These are phyloP conservation scores for Zygotorulaspora florentina DNA, from an alignment of 805 yeast genomes.

Conservation along the genomic window DNA sequence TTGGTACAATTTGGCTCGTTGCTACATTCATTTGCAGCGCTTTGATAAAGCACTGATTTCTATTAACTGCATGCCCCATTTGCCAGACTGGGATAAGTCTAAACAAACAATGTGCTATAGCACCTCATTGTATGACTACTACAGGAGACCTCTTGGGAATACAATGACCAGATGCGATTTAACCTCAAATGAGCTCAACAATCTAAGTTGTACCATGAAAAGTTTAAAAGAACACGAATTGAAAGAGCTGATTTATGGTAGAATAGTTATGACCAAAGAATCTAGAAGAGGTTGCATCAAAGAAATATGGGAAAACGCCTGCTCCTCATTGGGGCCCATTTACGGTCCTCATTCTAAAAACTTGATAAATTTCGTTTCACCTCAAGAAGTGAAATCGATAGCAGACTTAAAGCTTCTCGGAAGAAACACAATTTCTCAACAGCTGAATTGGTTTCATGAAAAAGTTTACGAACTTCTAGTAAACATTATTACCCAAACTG, in stretches of 20 bases:
- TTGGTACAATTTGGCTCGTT: constrained; percentile 29
- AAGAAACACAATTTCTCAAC: constrained; percentile 30
- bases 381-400: constrained; percentile 28
- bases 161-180: constrained; percentile 15
- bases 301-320: constrained; percentile 26
- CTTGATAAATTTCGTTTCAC: constrained; percentile 30
- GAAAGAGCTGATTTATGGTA: constrained; percentile 26
- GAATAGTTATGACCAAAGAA: constrained; percentile 31
- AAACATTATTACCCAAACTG: constrained; percentile 58
- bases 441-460: constrained; percentile 26
- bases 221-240: constrained; percentile 26
- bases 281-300: constrained; percentile 22
- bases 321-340: constrained; percentile 29
- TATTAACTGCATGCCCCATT: constrained; percentile 33
- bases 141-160: constrained; percentile 27
- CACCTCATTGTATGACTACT: constrained; percentile 19
- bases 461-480: constrained; percentile 68
- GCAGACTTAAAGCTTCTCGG: constrained; percentile 24
- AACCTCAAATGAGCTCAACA: constrained; percentile 26
- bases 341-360: constrained; percentile 32
- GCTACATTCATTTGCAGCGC: constrained; percentile 24
- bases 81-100: constrained; percentile 22
- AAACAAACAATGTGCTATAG: constrained; percentile 21
- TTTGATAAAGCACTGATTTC: constrained; percentile 28
- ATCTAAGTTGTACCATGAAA: constrained; percentile 22